Percentiles rank a stretch among this genome's conserved stretches.
phyloP scores from a whole-genome alignment of 2,329 filamentous ascomycete genomes.

The Ophiocordyceps sinensis region DNA sequence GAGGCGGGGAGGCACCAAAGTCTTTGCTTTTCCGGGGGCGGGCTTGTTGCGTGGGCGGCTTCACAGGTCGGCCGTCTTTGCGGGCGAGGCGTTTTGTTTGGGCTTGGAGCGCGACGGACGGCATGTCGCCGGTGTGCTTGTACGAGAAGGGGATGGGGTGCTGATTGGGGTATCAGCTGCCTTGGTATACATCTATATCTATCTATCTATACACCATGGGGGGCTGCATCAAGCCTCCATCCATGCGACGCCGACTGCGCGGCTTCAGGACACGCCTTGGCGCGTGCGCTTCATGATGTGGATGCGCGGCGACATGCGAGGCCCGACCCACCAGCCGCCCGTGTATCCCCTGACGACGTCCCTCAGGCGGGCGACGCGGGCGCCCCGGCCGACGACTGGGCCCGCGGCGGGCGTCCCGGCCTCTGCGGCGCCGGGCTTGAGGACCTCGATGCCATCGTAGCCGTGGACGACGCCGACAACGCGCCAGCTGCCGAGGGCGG shows the following conservation, averaged over 20 bases:
- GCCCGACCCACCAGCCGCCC: slow-evolving; percentile 51
- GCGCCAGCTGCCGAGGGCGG: slow-evolving; percentile 38
- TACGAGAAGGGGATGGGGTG: too few species aligned
- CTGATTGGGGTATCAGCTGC: too few species aligned
- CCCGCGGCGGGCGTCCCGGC: not conserved
- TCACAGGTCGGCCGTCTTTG: too few species aligned
- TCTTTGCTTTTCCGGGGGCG: too few species aligned
- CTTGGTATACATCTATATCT: too few species aligned
- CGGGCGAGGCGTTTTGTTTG: too few species aligned
- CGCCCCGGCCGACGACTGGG: slow-evolving; percentile 30
- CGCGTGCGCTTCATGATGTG: slow-evolving; percentile 27
- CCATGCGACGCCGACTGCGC: not conserved
- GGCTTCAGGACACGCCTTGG: not conserved
- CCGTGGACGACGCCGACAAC: slow-evolving; percentile 40
- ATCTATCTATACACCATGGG: not conserved
- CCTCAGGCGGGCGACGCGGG: slow-evolving; percentile 22
- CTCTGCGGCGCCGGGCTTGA: slow-evolving; percentile 31
- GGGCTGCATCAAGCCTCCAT: not conserved
- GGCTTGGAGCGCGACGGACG: too few species aligned
- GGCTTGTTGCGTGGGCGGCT: too few species aligned
- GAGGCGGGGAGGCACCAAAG: too few species aligned
- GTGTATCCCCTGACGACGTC: slow-evolving; percentile 29
- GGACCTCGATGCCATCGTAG: slow-evolving; percentile 43
- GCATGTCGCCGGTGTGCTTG: too few species aligned
- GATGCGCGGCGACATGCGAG: slow-evolving; percentile 42